Evolutionary conservation across 805 yeast genomes (phyloP).

Genomic region (Ogataea glucozyma): DNA sequence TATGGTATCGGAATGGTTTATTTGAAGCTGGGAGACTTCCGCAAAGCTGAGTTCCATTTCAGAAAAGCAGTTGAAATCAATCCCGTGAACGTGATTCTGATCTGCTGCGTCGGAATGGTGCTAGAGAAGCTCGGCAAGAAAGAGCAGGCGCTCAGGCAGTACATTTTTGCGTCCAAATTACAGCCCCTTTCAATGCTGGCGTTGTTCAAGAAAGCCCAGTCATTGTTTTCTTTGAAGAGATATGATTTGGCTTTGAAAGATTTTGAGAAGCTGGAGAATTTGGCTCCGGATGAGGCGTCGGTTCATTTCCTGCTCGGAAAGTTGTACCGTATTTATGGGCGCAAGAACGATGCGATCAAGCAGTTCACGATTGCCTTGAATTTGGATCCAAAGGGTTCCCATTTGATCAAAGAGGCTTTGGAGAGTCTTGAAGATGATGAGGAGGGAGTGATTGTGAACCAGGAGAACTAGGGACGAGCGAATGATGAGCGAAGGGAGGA

Average conservation of each 20-base stretch:
- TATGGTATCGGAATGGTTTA: slow-evolving; percentile 96
- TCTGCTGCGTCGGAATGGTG: slow-evolving; percentile 94
- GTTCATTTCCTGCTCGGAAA: slow-evolving; percentile 90
- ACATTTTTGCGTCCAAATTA: slow-evolving; percentile 75
- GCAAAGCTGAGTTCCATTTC: slow-evolving; percentile 83
- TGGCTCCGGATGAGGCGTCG: slow-evolving; percentile 94
- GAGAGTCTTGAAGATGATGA: slow-evolving; percentile 44
- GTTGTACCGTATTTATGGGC: slow-evolving; percentile 72
- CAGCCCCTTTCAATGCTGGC: slow-evolving; percentile 89
- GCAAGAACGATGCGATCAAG: slow-evolving; percentile 74
- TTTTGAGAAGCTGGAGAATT: slow-evolving; percentile 66
- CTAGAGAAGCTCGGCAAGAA: slow-evolving; percentile 71
- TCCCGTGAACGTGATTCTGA: slow-evolving; percentile 84
- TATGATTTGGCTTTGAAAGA: slow-evolving; percentile 71
- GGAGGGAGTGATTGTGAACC: slow-evolving; percentile 15
- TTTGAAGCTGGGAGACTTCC: slow-evolving; percentile 80
- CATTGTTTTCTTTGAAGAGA: slow-evolving; percentile 67
- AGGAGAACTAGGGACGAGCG: slow-evolving; percentile 13
- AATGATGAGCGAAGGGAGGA: no score
- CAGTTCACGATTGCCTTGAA: slow-evolving; percentile 88
- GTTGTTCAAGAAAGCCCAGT: slow-evolving; percentile 83
- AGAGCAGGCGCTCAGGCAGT: slow-evolving; percentile 76
- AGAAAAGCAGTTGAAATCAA: slow-evolving; percentile 85
- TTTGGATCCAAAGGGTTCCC: slow-evolving; percentile 90
- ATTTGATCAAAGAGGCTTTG: slow-evolving; percentile 80